A percentile compares a stretch with the other conserved stretches of the same genome.
Conservation (phyloP, 1,139 yeast genomes). For the Zygotorulaspora mrakii region DNA sequence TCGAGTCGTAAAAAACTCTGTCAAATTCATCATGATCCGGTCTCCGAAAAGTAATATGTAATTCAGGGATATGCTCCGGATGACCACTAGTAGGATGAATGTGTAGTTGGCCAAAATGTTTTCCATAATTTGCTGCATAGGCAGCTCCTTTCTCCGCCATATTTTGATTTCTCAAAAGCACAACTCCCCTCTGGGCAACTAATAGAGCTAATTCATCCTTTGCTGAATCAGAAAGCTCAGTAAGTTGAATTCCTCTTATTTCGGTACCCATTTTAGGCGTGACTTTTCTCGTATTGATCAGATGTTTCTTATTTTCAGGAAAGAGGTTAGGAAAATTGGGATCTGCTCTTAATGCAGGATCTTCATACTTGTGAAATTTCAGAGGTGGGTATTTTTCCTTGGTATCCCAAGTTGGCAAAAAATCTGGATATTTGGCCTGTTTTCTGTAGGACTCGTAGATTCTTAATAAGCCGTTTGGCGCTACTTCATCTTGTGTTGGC, state of each 20-base stretch:
- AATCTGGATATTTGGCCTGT: constrained; percentile 38
- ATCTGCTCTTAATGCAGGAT: constrained; percentile 31
- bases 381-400: constrained; percentile 42
- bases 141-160: constrained; percentile 55
- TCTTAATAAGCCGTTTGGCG: constrained; percentile 19
- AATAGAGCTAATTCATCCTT: constrained; percentile 51
- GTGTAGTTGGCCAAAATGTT: constrained; percentile 65
- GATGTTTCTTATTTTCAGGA: constrained; percentile 8
- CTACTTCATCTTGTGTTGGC: constrained; percentile 22
- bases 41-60: constrained; percentile 59
- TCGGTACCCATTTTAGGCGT: constrained; percentile 45
- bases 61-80: constrained; percentile 55
- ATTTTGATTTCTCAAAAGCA: constrained; percentile 50
- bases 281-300: constrained; percentile 13
- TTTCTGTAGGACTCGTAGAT: constrained; percentile 28
- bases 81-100: constrained; percentile 73
- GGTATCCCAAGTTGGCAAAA: constrained; percentile 48
- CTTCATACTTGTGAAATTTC: constrained; percentile 27
- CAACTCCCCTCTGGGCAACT: constrained; percentile 51
- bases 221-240: constrained; percentile 48
- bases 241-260: constrained; percentile 51
- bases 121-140: constrained; percentile 52
- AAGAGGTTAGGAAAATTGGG: constrained; percentile 26
- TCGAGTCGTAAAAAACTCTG: constrained; percentile 40
- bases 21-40: constrained; percentile 42